These are phyloP conservation scores for Pisolithus thermaeus DNA, from an alignment of 1,284 basidiomycete species.

Conservation along the genomic window DNA sequence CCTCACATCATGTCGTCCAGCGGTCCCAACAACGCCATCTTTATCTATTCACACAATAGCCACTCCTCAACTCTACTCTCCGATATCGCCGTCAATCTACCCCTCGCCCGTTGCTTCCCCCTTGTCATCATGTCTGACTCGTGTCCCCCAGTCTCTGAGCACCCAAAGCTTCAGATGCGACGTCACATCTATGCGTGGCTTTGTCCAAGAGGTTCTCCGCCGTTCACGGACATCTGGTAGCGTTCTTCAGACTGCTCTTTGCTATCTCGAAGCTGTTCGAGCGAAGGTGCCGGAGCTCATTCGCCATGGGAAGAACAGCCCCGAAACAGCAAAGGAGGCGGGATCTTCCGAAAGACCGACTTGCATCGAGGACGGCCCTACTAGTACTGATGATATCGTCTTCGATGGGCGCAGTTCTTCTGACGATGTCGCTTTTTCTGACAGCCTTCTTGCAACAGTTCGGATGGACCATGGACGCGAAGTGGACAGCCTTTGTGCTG, in stretches of 20 bases:
- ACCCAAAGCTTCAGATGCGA: conserved; percentile 26
- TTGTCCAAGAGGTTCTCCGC: conserved; percentile 72
- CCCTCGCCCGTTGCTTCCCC: conserved; percentile 30
- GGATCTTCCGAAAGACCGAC: conserved; percentile 43
- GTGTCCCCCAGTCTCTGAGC: conserved; percentile 11
- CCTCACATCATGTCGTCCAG: conserved; percentile 35
- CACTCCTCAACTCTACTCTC: conserved; percentile 46
- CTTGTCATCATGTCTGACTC: conserved; percentile 15
- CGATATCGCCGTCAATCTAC: conserved; percentile 35
- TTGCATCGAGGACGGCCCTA: conserved; percentile 36
- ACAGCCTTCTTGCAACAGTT: conserved; percentile 35
- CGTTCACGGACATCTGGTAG: conserved; percentile 70
- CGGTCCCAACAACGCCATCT: conserved; percentile 19
- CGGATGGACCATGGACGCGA: conserved; percentile 24
- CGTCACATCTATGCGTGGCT: conserved; percentile 56
- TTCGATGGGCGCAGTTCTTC: conserved; percentile 3
- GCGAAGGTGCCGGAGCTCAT: conserved; percentile 57
- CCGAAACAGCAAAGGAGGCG: conserved; percentile 34
- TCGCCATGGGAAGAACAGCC: conserved; percentile 40
- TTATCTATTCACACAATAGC: conserved; percentile 14
- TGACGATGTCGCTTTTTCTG: conserved; percentile 11
- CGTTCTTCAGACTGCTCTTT: conserved; percentile 72
- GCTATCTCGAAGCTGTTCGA: conserved; percentile 72
- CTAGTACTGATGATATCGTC: conserved; percentile 12
- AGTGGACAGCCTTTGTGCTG: conserved; percentile 5